Evolutionary conservation across 2,329 filamentous ascomycete genomes (phyloP), one percentile per base, ranked within the genome.

Genomic region (Xylaria sp.): DNA sequence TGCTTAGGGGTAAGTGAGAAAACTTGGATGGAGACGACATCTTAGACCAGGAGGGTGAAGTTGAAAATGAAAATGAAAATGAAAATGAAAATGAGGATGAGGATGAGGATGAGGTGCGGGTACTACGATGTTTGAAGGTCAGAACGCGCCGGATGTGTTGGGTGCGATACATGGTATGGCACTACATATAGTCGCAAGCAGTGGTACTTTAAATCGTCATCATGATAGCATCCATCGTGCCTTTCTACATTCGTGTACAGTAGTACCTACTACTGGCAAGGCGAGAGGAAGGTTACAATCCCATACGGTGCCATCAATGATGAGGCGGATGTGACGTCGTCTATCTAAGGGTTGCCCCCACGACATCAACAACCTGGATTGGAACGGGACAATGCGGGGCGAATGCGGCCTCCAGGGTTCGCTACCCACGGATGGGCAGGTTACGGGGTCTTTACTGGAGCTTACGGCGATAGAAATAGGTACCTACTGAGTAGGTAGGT

Each of bases 1-100:
- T 83, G 70, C 77, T 78, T n/a, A 84, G 73, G 5, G 80, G 81
- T 4, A 84, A 77, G 59, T 83, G 71, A 2, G 76, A 75, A 60
- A 79, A 83, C 62, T 77, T 73, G 53, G 68, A 60, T 53, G 69
- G 77, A 40, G 69, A 23, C 73, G 69, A n/a, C 73, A 75, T 74
- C 31, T 60, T 71, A 23, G 23, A 31, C 12, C 7, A 4, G 21
- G 23, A 11, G 14, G 12, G 28, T 19, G 47, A 57, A 7, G 62
- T 67, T 50, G 68, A 67, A 40, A 68, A n/a, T n/a, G n/a, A n/a
- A n/a, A n/a, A n/a, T n/a, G n/a, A n/a, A n/a, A n/a, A n/a, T n/a
- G n/a, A n/a, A n/a, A n/a, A n/a, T n/a, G n/a, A n/a, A n/a, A n/a
- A n/a, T n/a, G 23, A 11, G 14, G 12, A 23, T 19, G 47, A 57